phyloP scores from a whole-genome alignment of 331 rosid species.

The Rhamnella rubrinervis region DNA sequence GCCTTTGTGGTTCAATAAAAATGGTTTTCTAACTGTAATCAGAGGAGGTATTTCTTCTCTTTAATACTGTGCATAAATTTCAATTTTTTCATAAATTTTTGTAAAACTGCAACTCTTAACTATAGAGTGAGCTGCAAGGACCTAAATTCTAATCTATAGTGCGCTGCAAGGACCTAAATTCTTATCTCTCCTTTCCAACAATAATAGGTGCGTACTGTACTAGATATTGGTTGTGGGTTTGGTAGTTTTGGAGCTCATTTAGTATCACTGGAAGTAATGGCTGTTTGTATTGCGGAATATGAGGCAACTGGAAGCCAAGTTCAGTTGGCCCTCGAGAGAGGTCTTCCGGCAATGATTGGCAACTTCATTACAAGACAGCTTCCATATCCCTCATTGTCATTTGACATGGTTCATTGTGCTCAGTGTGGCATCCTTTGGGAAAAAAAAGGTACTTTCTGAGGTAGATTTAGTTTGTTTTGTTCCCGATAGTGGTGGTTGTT shows the following conservation, averaged over 20 bases:
- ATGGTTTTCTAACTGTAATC: slow-evolving; percentile 3
- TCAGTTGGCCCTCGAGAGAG: slow-evolving; percentile 98
- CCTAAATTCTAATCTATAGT: slow-evolving; percentile 15
- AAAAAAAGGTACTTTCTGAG: slow-evolving; percentile 55
- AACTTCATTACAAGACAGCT: slow-evolving; percentile 76
- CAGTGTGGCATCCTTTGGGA: slow-evolving; percentile 90
- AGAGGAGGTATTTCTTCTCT: not conserved
- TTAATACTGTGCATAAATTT: too few relatives aligned
- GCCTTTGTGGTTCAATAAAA: not conserved
- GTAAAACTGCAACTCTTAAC: not conserved
- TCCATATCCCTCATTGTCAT: slow-evolving; percentile 89
- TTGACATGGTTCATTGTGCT: slow-evolving; percentile 97
- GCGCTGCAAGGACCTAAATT: slow-evolving; percentile 9
- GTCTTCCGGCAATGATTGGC: slow-evolving; percentile 96
- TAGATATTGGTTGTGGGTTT: slow-evolving; percentile 95
- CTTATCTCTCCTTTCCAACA: slow-evolving; percentile 12
- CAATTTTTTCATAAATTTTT: too few relatives aligned
- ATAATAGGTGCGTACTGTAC: slow-evolving; percentile 70
- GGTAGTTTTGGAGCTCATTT: slow-evolving; percentile 99
- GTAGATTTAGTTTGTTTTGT: not conserved
- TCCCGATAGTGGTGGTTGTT: too few relatives aligned
- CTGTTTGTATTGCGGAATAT: slow-evolving; percentile 82
- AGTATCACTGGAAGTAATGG: slow-evolving; percentile 76
- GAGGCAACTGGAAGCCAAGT: slow-evolving; percentile 99
- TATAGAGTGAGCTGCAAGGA: not conserved